Evolutionary conservation across 805 yeast species (phyloP), one percentile per base, ranked within the genome.

Genomic region (Starmerella potacharoeniae): DNA sequence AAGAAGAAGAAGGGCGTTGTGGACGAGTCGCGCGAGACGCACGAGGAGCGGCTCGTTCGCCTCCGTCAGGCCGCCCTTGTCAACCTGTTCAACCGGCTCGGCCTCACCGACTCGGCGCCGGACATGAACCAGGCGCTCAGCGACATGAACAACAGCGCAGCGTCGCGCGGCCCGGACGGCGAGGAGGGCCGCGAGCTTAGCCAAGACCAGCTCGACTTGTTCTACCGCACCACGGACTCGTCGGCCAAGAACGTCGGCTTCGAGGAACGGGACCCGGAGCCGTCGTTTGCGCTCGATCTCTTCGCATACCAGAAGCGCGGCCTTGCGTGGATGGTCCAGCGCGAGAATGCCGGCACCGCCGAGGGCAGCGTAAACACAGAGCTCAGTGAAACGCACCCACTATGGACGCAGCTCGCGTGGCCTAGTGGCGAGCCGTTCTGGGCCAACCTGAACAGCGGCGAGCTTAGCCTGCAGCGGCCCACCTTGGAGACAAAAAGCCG

Each of bases 271-370:
- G 77, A 84, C 0, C 81, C 81, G 2, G 75, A 77, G 0, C 76
- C 77, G 53, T 62, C 73, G 1, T 84, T 89, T 63, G 73, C 73
- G 8, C 62, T 90, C 50, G 71, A 71, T 0, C 69, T 91, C 50
- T 73, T 95, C 54, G 77, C 81, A 0, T 91, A 91, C 66, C 97
- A 91, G 68, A 82, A 78, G 58, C 87, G 83, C 62, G 96, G 95
- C 0, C 69, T 88, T 34, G 80, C 90, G 1, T 89, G 96, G 96
- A 83, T 89, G 91, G 69, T 88, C n/a, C 76, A 81, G 35, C 73
- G 91, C 54, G 96, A 89, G 65, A 75, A 78, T 41, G 89, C 83
- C 59, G 51, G 43, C n/a, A 9, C 35, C 35, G 8, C 22, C 7
- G 51, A 36, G 29, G 51, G 30, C 28, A 14, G 14, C 54, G 68